Percentiles rank a stretch among this genome's conserved stretches.
Conservation (phyloP, 257 asterid genomes). For the Nicotiana noctiflora region DNA sequence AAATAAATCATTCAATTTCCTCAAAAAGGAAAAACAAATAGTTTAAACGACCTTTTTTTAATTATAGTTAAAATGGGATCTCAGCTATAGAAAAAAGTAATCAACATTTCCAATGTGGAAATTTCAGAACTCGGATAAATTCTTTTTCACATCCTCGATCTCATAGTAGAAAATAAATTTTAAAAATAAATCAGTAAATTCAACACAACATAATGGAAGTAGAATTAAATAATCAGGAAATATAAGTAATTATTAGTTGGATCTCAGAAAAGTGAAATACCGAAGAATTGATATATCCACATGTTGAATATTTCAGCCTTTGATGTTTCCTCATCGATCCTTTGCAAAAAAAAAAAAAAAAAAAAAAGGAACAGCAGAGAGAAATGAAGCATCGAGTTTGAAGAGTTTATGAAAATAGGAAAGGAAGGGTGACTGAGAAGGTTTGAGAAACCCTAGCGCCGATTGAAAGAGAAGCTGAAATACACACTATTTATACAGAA, state of each 20-base stretch:
- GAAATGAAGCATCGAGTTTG: background rate
- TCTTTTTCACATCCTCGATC: background rate
- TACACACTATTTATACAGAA: background rate
- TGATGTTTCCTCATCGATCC: slow-evolving; percentile 9
- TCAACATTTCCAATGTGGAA: background rate
- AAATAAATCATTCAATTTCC: background rate
- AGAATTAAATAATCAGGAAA: background rate
- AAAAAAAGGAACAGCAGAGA: background rate
- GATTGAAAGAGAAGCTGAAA: background rate
- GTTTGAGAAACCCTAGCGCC: background rate
- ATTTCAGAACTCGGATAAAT: slow-evolving; percentile 8
- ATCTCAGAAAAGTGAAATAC: slow-evolving; percentile 13
- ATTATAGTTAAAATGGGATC: background rate
- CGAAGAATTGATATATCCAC: slow-evolving; percentile 2
- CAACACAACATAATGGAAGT: background rate
- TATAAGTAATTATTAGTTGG: background rate
- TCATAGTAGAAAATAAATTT: background rate
- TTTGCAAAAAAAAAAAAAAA: background rate
- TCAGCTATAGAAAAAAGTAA: background rate
- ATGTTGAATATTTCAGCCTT: slow-evolving; percentile 2
- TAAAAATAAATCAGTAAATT: background rate
- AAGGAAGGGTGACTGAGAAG: too few relatives aligned
- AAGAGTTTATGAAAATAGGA: background rate
- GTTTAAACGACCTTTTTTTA: background rate
- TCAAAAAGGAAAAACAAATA: background rate